These are phyloP conservation scores for Xerophyta viscosa DNA, from an alignment of 106 monocot species.

Conservation along the genomic window DNA sequence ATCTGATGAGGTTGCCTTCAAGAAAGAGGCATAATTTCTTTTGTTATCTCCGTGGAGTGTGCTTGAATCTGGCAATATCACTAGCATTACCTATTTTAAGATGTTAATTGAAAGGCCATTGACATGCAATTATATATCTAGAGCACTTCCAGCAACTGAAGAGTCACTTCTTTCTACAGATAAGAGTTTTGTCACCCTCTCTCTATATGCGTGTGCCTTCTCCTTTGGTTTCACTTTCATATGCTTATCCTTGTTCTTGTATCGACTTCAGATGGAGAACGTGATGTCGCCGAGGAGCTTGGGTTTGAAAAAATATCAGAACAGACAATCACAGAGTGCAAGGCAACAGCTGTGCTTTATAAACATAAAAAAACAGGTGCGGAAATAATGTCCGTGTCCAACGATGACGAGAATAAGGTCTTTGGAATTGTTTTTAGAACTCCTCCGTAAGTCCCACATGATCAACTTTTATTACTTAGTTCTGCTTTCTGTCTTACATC, in stretches of 20 bases:
- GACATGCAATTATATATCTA: too few species aligned
- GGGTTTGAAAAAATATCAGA: slow-evolving; percentile 93
- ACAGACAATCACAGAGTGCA: slow-evolving; percentile 83
- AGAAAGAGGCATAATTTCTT: too few species aligned
- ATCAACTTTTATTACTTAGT: neutral
- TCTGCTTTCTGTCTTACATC: too few species aligned
- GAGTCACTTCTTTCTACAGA: too few species aligned
- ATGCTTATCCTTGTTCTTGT: slow-evolving; percentile 1
- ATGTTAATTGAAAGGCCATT: too few species aligned
- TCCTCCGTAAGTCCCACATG: slow-evolving; percentile 75
- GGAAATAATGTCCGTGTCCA: slow-evolving; percentile 89
- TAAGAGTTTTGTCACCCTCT: neutral
- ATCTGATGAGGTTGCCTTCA: too few species aligned
- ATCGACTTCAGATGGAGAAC: slow-evolving; percentile 35
- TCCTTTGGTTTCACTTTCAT: neutral
- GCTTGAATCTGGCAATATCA: too few species aligned
- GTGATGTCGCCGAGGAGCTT: slow-evolving; percentile 59
- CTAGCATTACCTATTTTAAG: too few species aligned
- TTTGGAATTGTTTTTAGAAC: slow-evolving; percentile 97
- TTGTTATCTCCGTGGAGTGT: too few species aligned
- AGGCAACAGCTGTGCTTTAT: slow-evolving; percentile 80
- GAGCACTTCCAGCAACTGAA: too few species aligned
- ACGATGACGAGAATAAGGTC: slow-evolving; percentile 96
- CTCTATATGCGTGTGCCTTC: too few species aligned
- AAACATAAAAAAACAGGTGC: slow-evolving; percentile 98